Evolutionary conservation across 2,329 filamentous ascomycete genomes (phyloP).

Genomic region (Scortechinia acanthostroma): DNA sequence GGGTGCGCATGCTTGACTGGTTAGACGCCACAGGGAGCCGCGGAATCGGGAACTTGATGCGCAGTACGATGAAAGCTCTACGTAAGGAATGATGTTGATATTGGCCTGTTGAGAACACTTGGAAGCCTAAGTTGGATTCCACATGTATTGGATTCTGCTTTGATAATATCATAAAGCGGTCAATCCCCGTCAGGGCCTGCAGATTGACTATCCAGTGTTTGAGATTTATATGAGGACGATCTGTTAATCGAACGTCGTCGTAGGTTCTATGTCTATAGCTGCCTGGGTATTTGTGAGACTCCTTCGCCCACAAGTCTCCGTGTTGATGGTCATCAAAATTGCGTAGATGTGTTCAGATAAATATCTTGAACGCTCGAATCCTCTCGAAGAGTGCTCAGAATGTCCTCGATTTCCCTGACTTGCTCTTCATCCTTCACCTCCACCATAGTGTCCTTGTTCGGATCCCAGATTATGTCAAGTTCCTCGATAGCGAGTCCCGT

Average conservation of each 20-base stretch:
- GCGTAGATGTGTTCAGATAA: slow-evolving; percentile 35
- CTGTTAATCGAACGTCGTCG: too few species aligned
- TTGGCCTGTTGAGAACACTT: too few species aligned
- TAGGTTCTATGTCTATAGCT: too few species aligned
- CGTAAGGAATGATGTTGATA: too few species aligned
- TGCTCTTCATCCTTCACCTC: slow-evolving; percentile 34
- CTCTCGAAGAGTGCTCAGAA: slow-evolving; percentile 38
- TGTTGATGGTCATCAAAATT: not conserved
- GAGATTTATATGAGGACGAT: too few species aligned
- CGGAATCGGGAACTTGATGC: slow-evolving; percentile 39
- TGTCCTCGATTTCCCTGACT: slow-evolving; percentile 32
- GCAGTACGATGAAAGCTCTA: slow-evolving; percentile 39
- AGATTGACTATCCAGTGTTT: too few species aligned
- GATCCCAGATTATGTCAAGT: slow-evolving; percentile 52
- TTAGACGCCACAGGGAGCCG: slow-evolving; percentile 32
- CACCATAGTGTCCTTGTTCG: slow-evolving; percentile 51
- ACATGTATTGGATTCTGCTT: too few species aligned
- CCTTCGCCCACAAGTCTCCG: too few species aligned
- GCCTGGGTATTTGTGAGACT: too few species aligned
- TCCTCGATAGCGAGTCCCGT: slow-evolving; percentile 41
- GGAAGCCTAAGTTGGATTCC: too few species aligned
- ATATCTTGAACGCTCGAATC: slow-evolving; percentile 46
- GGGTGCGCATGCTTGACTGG: slow-evolving; percentile 39
- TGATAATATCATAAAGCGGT: too few species aligned
- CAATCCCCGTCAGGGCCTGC: too few species aligned